These are phyloP conservation scores for Fereydounia khargensis DNA, from an alignment of 1,284 basidiomycete species.

Conservation along the genomic window DNA sequence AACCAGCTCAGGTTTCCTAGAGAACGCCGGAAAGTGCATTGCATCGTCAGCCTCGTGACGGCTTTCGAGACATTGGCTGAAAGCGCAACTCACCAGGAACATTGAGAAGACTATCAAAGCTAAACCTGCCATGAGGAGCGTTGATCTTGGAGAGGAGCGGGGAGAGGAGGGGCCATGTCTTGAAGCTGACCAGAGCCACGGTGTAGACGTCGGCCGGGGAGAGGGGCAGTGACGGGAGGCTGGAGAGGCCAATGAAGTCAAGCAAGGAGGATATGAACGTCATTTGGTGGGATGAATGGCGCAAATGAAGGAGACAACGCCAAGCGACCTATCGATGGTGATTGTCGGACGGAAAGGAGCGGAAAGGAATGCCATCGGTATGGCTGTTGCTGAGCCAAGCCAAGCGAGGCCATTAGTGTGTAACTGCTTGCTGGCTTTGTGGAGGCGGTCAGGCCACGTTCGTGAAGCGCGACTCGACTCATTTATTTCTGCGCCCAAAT, in stretches of 20 bases:
- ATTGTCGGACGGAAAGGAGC: too few relatives aligned
- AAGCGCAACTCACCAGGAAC: conserved; percentile 14
- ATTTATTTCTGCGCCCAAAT: too few relatives aligned
- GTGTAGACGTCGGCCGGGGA: conserved; percentile 37
- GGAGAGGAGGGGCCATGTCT: conserved; percentile 59
- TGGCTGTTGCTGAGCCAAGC: too few relatives aligned
- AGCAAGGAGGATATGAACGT: background rate
- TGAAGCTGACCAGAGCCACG: conserved; percentile 54
- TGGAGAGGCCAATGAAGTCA: conserved; percentile 7
- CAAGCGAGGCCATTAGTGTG: too few relatives aligned
- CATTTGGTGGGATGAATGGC: too few relatives aligned
- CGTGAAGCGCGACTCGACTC: too few relatives aligned
- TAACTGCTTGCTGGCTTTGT: too few relatives aligned
- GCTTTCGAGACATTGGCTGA: too few relatives aligned
- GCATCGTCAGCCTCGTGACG: background rate
- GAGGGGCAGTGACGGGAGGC: conserved; percentile 23
- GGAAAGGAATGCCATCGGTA: too few relatives aligned
- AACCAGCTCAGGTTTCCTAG: conserved; percentile 69
- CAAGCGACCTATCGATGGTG: too few relatives aligned
- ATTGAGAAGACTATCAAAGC: conserved; percentile 32
- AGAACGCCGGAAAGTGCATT: background rate
- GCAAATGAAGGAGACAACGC: too few relatives aligned
- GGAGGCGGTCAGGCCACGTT: too few relatives aligned
- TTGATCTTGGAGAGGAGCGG: conserved; percentile 62
- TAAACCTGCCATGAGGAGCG: conserved; percentile 76